Evolutionary conservation across 176 grass and related monocot genomes (phyloP).

Genomic region (Cymbopogon citratus): DNA sequence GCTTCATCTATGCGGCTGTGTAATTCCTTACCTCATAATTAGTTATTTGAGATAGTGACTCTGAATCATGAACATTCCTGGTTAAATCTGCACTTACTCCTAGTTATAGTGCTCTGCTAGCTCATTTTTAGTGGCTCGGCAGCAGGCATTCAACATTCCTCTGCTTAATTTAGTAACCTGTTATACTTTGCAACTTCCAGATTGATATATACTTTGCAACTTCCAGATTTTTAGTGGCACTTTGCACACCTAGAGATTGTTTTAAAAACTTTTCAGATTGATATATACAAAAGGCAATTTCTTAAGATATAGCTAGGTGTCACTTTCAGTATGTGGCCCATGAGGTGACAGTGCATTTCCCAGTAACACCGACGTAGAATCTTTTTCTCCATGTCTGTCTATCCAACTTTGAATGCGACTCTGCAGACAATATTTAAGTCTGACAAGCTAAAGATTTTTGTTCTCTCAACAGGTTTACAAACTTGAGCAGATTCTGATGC

Average conservation of each 20-base stretch:
- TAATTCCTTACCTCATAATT: not conserved
- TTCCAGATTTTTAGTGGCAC: not conserved
- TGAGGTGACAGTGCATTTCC: not conserved
- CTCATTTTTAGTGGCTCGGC: not conserved
- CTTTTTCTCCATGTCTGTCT: not conserved
- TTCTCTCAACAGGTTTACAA: constrained; percentile 30
- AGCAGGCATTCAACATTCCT: not conserved
- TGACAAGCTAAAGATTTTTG: not conserved
- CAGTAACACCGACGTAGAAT: not conserved
- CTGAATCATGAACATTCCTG: not conserved
- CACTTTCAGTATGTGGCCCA: not conserved
- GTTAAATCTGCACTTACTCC: not conserved
- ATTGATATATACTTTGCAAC: not conserved
- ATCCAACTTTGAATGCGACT: not conserved
- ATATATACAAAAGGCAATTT: not conserved
- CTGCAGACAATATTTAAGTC: too few relatives aligned
- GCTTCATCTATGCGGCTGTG: not conserved
- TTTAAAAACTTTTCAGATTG: not conserved
- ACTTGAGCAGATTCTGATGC: constrained; percentile 27
- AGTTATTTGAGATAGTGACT: not conserved
- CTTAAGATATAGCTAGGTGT: not conserved
- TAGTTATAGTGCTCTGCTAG: not conserved
- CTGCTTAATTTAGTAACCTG: not conserved
- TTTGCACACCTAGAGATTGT: not conserved
- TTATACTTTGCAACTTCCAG: not conserved